Percentiles rank a stretch among this genome's conserved stretches.
Conservation (phyloP, 805 yeast genomes). For the Starmerella geochares region DNA sequence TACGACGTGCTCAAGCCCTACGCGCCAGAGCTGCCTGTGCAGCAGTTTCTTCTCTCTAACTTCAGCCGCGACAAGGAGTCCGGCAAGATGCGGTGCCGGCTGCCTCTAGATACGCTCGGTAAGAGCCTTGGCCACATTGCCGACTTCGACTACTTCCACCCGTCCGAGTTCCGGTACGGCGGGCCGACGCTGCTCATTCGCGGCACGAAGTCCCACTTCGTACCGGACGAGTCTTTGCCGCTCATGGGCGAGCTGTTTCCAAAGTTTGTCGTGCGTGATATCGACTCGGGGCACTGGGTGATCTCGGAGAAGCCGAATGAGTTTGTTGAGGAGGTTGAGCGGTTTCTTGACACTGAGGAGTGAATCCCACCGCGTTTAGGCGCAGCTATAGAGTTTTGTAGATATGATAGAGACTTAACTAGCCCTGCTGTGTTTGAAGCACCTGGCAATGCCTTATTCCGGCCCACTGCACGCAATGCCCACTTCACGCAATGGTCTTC, state of each 20-base stretch:
- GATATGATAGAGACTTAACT: background rate
- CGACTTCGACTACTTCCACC: constrained; percentile 59
- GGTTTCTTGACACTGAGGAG: constrained; percentile 43
- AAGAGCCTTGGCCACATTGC: constrained; percentile 58
- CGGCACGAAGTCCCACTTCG: constrained; percentile 64
- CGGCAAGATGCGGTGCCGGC: constrained; percentile 37
- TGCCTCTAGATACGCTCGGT: constrained; percentile 65
- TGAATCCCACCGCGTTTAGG: background rate
- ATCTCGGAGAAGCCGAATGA: constrained; percentile 77
- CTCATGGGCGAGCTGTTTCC: constrained; percentile 73
- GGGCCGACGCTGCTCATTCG: constrained; percentile 72
- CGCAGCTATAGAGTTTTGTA: background rate
- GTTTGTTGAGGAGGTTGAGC: constrained; percentile 51
- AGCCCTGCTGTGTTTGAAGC: no score
- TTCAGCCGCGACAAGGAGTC: constrained; percentile 37
- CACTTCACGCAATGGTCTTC: no score
- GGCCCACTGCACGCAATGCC: no score
- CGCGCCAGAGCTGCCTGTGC: constrained; percentile 49
- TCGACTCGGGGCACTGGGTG: constrained; percentile 89
- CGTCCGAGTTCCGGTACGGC: constrained; percentile 44
- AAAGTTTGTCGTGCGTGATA: constrained; percentile 56
- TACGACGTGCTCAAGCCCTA: constrained; percentile 51
- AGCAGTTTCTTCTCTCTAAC: constrained; percentile 72
- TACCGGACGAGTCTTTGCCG: constrained; percentile 71
- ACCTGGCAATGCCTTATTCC: no score